These are phyloP conservation scores for Hirsutella thompsonii DNA, from an alignment of 2,329 filamentous ascomycete species.

Conservation along the genomic window DNA sequence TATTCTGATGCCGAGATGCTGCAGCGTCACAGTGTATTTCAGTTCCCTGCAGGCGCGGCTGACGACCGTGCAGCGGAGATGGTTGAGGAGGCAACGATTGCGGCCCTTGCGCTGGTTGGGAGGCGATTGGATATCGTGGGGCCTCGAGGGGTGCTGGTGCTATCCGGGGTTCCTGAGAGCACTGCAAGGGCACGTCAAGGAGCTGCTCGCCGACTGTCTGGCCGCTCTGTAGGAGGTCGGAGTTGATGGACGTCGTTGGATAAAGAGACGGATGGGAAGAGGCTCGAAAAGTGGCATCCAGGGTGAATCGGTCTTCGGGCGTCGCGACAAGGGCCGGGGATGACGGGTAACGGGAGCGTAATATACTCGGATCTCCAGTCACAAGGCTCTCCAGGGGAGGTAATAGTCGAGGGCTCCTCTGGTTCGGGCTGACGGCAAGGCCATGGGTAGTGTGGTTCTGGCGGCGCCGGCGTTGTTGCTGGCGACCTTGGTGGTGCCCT, in stretches of 20 bases:
- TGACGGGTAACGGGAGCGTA: slow-evolving; percentile 4
- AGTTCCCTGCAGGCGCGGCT: neutral
- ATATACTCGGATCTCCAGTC: slow-evolving; percentile 8
- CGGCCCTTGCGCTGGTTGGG: neutral
- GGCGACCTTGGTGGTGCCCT: slow-evolving; percentile 6
- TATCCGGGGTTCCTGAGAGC: neutral
- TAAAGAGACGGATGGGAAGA: neutral
- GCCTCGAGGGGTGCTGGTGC: neutral
- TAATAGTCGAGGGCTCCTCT: slow-evolving; percentile 11
- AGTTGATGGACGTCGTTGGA: neutral
- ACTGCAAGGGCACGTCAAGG: neutral
- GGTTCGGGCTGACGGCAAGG: slow-evolving; percentile 14
- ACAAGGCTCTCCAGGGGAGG: slow-evolving; percentile 14
- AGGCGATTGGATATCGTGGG: neutral
- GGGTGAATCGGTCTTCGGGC: neutral
- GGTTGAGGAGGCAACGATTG: neutral
- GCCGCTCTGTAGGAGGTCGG: neutral
- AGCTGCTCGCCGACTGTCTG: neutral
- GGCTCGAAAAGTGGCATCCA: neutral
- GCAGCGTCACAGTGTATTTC: neutral
- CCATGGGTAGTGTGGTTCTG: slow-evolving; percentile 7
- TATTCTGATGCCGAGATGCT: neutral
- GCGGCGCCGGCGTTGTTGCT: slow-evolving; percentile 6
- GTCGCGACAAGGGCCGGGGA: slow-evolving; percentile 3
- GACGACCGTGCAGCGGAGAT: neutral